Evolutionary conservation across 1,284 basidiomycete genomes (phyloP).

Genomic region (Coniophora puteana): DNA sequence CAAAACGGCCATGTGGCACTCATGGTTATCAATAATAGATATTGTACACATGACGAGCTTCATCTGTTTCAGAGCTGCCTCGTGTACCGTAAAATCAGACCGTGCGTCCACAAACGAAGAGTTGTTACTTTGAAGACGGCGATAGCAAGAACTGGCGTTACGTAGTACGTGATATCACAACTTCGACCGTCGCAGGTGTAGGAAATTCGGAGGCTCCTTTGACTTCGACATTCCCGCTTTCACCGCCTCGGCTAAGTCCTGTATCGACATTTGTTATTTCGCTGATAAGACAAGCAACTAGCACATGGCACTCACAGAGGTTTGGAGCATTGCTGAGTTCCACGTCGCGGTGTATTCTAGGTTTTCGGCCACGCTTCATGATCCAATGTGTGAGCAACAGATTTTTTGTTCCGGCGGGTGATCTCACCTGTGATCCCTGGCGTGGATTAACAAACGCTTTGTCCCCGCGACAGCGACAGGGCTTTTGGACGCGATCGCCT

Average conservation of each 20-base stretch:
- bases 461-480: conserved; percentile 80
- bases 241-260: conserved; percentile 8
- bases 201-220: conserved; percentile 1
- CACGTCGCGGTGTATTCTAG: conserved; percentile 77
- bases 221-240: conserved; percentile 4
- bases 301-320: conserved; percentile 42
- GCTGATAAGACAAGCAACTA: neutral
- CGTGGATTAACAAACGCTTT: conserved; percentile 75
- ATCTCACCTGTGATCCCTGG: conserved; percentile 75
- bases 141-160: no score
- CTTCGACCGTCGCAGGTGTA: conserved; percentile 2
- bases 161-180: conserved; percentile 7
- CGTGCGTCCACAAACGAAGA: no score
- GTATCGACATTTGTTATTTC: neutral
- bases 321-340: conserved; percentile 73
- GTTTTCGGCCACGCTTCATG: conserved; percentile 68
- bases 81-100: no score
- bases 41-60: no score
- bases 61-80: no score
- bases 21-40: no score
- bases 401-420: no score
- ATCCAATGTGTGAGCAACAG: neutral
- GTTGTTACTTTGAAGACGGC: no score
- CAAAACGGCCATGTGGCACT: no score
- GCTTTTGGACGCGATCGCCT: conserved; percentile 71